A percentile compares a stretch with the other conserved stretches of the same genome.
Conservation (phyloP, 768 basidiomycete genomes). For the Pisolithus sp. region DNA sequence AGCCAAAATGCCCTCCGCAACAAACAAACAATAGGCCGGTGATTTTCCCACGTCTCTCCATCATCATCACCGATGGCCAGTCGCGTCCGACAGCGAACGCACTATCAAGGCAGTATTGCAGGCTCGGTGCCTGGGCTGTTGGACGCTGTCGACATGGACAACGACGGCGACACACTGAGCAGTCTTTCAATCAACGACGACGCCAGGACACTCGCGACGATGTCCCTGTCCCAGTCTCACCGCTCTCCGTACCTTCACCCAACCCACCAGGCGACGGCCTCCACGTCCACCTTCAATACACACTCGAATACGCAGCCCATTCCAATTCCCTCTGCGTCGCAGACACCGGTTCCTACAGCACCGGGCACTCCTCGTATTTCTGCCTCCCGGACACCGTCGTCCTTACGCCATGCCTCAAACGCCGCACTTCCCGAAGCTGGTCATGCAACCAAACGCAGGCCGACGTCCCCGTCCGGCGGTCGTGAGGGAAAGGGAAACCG, state of each 20-base stretch:
- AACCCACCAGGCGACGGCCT: conserved; percentile 16
- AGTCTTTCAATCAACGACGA: conserved; percentile 8
- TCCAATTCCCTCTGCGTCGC: conserved; percentile 3
- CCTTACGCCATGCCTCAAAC: conserved; percentile 25
- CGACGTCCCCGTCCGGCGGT: conserved; percentile 19
- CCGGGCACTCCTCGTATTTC: conserved; percentile 23
- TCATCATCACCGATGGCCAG: conserved; percentile 14
- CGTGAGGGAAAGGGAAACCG: conserved; percentile 19
- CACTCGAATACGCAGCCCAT: conserved; percentile 2
- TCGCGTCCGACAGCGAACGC: conserved; percentile 18
- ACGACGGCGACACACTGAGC: conserved; percentile 24
- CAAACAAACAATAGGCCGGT: background rate
- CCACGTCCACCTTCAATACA: conserved; percentile 13
- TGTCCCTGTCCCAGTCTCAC: background rate
- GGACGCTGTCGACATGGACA: conserved; percentile 9
- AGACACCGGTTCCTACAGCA: conserved; percentile 10
- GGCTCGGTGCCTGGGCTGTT: conserved; percentile 4
- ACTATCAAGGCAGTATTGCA: conserved; percentile 9
- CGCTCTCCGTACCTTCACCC: conserved; percentile 29
- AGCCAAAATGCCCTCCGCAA: no score
- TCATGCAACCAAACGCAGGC: conserved; percentile 20
- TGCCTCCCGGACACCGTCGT: conserved; percentile 27
- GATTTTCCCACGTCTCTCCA: conserved; percentile 17
- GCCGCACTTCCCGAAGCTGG: conserved; percentile 19
- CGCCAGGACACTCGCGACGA: conserved; percentile 8